phyloP scores from a whole-genome alignment of 148 eudicot species.

The Oxyria digyna region DNA sequence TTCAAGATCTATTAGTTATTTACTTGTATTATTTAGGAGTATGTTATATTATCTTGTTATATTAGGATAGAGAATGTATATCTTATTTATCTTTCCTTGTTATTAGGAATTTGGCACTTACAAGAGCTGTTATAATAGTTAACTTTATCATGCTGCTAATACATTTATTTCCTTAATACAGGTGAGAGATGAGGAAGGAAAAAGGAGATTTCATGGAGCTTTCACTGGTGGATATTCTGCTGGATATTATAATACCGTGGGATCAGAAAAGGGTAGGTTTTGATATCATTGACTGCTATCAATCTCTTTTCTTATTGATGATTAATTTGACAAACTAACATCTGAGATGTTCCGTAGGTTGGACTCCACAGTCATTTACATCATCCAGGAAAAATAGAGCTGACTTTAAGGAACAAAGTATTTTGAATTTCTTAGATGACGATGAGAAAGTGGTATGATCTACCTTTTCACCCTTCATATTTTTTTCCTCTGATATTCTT shows the following conservation, averaged over 20 bases:
- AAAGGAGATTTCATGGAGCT: conserved; percentile 97
- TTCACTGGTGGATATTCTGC: conserved; percentile 95
- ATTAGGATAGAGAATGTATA: too few species aligned
- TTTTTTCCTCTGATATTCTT: background rate
- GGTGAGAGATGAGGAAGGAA: conserved; percentile 96
- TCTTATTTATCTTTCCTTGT: too few species aligned
- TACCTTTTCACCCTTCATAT: conserved; percentile 4
- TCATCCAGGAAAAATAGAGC: conserved; percentile 91
- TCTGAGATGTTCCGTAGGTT: conserved; percentile 33
- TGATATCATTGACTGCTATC: background rate
- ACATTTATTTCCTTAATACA: conserved; percentile 14
- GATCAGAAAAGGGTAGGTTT: conserved; percentile 78
- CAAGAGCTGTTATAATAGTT: background rate
- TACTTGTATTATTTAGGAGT: too few species aligned
- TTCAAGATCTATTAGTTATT: too few species aligned
- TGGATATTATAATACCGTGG: conserved; percentile 90
- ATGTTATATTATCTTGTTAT: too few species aligned
- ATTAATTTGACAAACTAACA: background rate
- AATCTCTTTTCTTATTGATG: background rate
- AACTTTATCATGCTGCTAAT: background rate
- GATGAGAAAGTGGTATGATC: conserved; percentile 80
- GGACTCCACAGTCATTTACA: conserved; percentile 84
- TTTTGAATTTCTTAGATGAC: conserved; percentile 74
- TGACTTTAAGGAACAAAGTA: conserved; percentile 57
- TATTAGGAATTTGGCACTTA: too few species aligned